Conservation (phyloP, 768 basidiomycete genomes). For the Lentinula guzmanii region DNA sequence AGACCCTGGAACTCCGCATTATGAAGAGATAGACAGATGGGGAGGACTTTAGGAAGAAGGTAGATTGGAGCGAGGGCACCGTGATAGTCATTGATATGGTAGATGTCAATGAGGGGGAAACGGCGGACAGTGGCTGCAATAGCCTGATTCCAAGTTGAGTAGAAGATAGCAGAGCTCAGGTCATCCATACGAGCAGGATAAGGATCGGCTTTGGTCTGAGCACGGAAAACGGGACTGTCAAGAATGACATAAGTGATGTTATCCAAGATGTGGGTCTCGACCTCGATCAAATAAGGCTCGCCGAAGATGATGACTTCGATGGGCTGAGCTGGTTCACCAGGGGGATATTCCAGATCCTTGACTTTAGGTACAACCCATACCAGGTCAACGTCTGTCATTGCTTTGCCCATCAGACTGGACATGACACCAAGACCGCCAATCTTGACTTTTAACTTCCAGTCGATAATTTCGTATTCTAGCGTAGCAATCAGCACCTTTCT, state of each 20-base stretch:
- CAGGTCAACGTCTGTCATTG: slow-evolving; percentile 94
- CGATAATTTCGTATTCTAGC: slow-evolving; percentile 93
- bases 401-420: slow-evolving; percentile 97
- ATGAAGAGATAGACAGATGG: slow-evolving; percentile 87
- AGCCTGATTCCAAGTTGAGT: slow-evolving; percentile 97
- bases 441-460: slow-evolving; percentile 98
- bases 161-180: slow-evolving; percentile 93
- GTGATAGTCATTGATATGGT: slow-evolving; percentile 95
- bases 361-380: slow-evolving; percentile 97
- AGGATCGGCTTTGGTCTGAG: slow-evolving; percentile 93
- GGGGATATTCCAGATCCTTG: slow-evolving; percentile 90
- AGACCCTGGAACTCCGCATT: slow-evolving; percentile 98
- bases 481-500: slow-evolving; percentile 92
- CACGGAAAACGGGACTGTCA: slow-evolving; percentile 94
- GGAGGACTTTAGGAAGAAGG: slow-evolving; percentile 85
- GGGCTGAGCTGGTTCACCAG: slow-evolving; percentile 87
- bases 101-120: slow-evolving; percentile 83
- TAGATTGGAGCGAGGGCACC: slow-evolving; percentile 90
- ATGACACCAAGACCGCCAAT: slow-evolving; percentile 97
- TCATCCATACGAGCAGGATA: slow-evolving; percentile 98
- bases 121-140: slow-evolving; percentile 89
- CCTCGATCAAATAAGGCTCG: slow-evolving; percentile 93
- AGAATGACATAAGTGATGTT: slow-evolving; percentile 95
- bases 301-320: slow-evolving; percentile 97
- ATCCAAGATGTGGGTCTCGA: slow-evolving; percentile 88